Percentiles rank a stretch among this genome's conserved stretches.
phyloP scores from a whole-genome alignment of 2,329 filamentous ascomycete species.

The Metarhizium sp. region DNA sequence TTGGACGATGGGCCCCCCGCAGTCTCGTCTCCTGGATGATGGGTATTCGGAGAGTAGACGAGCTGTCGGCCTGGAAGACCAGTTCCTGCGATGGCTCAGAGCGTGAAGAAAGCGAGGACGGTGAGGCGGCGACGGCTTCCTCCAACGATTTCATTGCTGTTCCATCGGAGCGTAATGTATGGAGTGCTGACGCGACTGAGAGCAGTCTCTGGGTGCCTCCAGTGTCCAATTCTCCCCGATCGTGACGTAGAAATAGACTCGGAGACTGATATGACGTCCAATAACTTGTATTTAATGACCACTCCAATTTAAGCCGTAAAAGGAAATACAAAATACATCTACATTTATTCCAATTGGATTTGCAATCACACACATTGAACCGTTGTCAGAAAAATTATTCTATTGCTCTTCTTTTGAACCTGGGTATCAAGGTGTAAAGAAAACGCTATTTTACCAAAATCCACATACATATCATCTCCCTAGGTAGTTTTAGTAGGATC shows the following conservation, averaged over 20 bases:
- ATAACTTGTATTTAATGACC: conserved; percentile 1
- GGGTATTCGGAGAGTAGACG: conserved; percentile 58
- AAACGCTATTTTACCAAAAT: not conserved
- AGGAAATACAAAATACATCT: not conserved
- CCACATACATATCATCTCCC: not conserved
- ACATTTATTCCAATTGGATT: not conserved
- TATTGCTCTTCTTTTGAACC: no score
- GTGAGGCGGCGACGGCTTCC: conserved; percentile 17
- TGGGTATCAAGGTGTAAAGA: no score
- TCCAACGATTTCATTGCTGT: conserved; percentile 43
- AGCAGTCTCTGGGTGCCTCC: conserved; percentile 35
- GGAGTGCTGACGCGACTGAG: conserved; percentile 31
- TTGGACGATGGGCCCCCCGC: conserved; percentile 71
- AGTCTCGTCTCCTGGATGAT: conserved; percentile 89
- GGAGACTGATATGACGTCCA: not conserved
- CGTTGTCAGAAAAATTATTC: not conserved
- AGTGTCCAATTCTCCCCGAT: conserved; percentile 10
- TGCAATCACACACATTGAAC: not conserved
- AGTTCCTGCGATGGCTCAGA: conserved; percentile 29
- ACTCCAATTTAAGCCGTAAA: not conserved
- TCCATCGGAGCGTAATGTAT: conserved; percentile 30
- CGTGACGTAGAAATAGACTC: not conserved
- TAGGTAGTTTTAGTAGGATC: not conserved
- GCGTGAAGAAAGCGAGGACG: conserved; percentile 25
- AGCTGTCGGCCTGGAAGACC: conserved; percentile 45